Evolutionary conservation across 345 rosid species (phyloP), one percentile per base, ranked within the genome.

Genomic region (Zanthoxylum bungeanum): DNA sequence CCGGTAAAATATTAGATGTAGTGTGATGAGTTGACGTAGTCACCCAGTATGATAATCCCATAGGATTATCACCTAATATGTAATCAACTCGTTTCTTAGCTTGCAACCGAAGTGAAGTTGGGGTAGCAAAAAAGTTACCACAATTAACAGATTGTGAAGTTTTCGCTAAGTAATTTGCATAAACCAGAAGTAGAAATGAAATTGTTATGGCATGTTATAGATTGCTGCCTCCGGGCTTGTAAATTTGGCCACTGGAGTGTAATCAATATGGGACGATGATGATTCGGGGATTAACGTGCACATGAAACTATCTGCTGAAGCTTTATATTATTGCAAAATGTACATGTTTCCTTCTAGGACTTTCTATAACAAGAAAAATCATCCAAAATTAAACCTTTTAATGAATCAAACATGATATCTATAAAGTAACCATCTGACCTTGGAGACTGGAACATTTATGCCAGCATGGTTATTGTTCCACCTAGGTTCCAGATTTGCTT

Each of bases 391-490:
- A 10, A 44, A 56, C 40, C 52, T 42, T 63, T 1, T 17, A 7
- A 64, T 64, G 1, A 42, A 64, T 64, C 25, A 14, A 27, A 14
- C 9, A 3, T 63, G 10, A 10, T 63, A 28, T 17, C 19, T 16
- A 25, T 5, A n/a, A 50, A 52, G 10, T 6, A 17, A 21, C 16
- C 5, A 1, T 21, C 67, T 74, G 70, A 88, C 99, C 98, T 91
- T 89, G 73, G 99, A 88, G 59, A 95, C 88, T 36, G 92, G 93
- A 69, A 92, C 93, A 47, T 92, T 95, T 71, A 95, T 83, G 33
- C 99, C 99, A 52, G 97, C 97, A 60, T 92, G 91, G 82, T 95
- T 95, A 70, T 95, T 95, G 83, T 95, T 96, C 99, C 99, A 92
- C 0, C 98, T 98, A 60, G 88, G 92, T 76, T 95, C 99, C n/a